Evolutionary conservation across 768 basidiomycete genomes (phyloP).

Genomic region (Candolleomyces aberdarensis): DNA sequence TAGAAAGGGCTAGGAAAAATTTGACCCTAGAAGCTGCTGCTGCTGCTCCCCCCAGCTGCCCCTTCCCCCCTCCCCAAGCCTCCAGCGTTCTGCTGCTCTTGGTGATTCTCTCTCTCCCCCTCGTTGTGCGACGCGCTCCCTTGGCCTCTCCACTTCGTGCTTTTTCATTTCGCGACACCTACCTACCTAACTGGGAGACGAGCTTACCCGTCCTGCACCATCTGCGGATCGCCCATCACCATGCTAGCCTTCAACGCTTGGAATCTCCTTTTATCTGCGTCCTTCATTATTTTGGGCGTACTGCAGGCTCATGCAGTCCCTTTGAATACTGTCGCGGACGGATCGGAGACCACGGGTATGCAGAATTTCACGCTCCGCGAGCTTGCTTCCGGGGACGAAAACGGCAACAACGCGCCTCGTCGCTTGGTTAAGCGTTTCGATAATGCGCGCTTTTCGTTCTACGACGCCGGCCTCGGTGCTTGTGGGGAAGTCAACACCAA

Average conservation of each 20-base stretch:
- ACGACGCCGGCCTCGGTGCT: constrained; percentile 35
- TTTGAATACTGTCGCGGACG: not conserved
- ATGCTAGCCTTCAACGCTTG: no score
- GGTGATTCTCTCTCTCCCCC: constrained; percentile 11
- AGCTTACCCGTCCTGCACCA: no score
- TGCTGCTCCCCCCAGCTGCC: constrained; percentile 10
- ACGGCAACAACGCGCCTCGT: not conserved
- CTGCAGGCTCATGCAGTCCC: no score
- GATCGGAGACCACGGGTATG: constrained; percentile 20
- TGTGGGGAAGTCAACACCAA: constrained; percentile 25
- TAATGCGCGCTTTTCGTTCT: constrained; percentile 49
- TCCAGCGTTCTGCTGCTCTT: constrained; percentile 2
- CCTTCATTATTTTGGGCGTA: no score
- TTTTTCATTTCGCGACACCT: no score
- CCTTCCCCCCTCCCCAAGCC: not conserved
- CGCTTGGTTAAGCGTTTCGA: constrained; percentile 35
- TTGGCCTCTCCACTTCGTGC: not conserved
- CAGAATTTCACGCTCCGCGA: constrained; percentile 48
- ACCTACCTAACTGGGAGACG: no score
- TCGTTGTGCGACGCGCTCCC: not conserved
- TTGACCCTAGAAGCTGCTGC: not conserved
- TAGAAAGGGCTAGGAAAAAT: not conserved
- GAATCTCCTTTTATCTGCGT: no score
- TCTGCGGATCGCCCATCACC: no score
- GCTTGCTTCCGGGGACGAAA: constrained; percentile 26